Conservation (phyloP, 2,329 filamentous ascomycete genomes). For the Aspergillus fructus region DNA sequence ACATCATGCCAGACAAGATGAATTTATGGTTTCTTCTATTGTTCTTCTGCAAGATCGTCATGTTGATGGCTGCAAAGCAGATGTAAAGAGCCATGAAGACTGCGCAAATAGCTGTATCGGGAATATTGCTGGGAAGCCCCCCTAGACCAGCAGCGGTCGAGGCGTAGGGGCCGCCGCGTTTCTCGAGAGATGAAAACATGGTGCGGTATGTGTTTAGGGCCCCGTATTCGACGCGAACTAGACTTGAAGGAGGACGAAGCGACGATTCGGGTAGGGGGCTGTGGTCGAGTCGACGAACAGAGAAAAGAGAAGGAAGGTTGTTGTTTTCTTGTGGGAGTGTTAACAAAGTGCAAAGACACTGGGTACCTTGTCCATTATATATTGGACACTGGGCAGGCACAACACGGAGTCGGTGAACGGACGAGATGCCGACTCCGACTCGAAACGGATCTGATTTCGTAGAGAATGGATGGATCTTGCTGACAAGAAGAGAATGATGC, state of each 20-base stretch:
- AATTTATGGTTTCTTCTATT: slow-evolving; percentile 47
- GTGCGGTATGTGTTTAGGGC: neutral
- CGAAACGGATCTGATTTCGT: neutral
- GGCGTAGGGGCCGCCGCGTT: slow-evolving; percentile 30
- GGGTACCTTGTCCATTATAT: neutral
- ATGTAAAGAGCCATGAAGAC: slow-evolving; percentile 59
- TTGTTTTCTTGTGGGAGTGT: neutral
- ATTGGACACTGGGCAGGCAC: neutral
- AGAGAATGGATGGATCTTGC: neutral
- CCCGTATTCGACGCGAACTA: no score
- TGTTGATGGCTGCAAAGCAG: slow-evolving; percentile 42
- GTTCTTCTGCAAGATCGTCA: slow-evolving; percentile 48
- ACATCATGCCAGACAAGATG: slow-evolving; percentile 44
- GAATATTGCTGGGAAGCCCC: slow-evolving; percentile 52
- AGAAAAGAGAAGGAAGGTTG: neutral
- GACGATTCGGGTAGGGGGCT: neutral
- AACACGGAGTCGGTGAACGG: neutral
- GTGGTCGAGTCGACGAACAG: neutral
- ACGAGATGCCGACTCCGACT: neutral
- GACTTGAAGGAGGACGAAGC: neutral
- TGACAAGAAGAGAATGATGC: neutral
- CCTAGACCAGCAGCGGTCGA: slow-evolving; percentile 33
- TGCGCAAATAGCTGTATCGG: slow-evolving; percentile 66
- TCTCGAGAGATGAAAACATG: slow-evolving; percentile 3
- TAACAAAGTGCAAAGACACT: neutral